Evolutionary conservation across 2,329 filamentous ascomycete genomes (phyloP), one percentile per base, ranked within the genome.

Genomic region (Scytalidium sp.): DNA sequence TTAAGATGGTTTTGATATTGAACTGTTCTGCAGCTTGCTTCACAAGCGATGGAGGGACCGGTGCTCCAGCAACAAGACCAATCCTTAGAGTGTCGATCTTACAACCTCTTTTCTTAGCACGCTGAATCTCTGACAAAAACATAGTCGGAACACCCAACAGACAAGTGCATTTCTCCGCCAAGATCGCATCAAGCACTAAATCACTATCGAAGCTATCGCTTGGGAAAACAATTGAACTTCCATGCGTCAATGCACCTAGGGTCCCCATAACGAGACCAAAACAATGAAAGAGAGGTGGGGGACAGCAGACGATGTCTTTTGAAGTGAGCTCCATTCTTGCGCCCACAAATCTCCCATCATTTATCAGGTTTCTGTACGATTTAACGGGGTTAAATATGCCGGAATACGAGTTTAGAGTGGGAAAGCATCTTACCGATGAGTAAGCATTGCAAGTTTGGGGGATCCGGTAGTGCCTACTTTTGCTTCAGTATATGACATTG

Each of bases 81-180:
- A 88, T 92, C 27, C 88, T 77, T 17, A 92, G 74, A 5, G 70
- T 72, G 7, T 7, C 13, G 7, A 29, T 29, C 1, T 75, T 72
- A 60, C 72, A 75, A 10, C 42, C 25, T 19, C 47, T 51, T 2
- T 20, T 41, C 2, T 47, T 27, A n/a, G 51, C 49, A 2, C 50
- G 32, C 2, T 51, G 52, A 2, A 58, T 19, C 58, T 67, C 17
- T 60, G 67, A 52, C 1, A 56, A 32, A 19, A 62, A 61, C 89
- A 93, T 93, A 50, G 89, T 88, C 0, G 89, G 89, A 0, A 93
- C 89, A 27, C 89, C 89, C 63, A 92, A 88, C 0, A 93, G 74
- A 0, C 85, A 88, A 0, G 89, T 93, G 65, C 84, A 87, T 42
- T 74, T 71, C 62, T 88, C 84, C 46, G 84, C 76, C 2, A 79